phyloP scores from a whole-genome alignment of 2,329 filamentous ascomycete species.

The Hansfordia pulvinata region DNA sequence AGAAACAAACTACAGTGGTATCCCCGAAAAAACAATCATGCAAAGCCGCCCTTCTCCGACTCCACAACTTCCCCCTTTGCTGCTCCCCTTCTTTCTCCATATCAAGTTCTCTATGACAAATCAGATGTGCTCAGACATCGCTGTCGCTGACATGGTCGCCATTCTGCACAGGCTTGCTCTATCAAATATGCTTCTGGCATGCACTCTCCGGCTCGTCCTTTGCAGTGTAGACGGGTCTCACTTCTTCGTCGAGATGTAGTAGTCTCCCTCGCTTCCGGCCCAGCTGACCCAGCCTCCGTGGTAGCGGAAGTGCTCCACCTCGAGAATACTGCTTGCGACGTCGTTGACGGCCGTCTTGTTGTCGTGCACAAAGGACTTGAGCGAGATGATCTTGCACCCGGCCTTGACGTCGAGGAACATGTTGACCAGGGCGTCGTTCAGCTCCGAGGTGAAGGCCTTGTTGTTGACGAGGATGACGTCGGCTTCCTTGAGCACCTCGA shows the following conservation, averaged over 20 bases:
- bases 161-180: too few species aligned
- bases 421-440: constrained; percentile 74
- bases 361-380: constrained; percentile 81
- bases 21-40: too few species aligned
- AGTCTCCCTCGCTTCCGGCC: constrained; percentile 72
- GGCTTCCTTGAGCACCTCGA: constrained; percentile 62
- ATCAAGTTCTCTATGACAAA: constrained; percentile 5
- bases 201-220: constrained; percentile 5
- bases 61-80: too few species aligned
- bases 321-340: constrained; percentile 68
- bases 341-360: constrained; percentile 67
- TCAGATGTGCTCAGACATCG: constrained; percentile 1
- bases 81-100: too few species aligned
- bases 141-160: constrained; percentile 2
- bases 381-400: constrained; percentile 77
- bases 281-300: constrained; percentile 75
- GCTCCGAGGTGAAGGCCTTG: constrained; percentile 78
- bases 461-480: constrained; percentile 98
- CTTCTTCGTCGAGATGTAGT: constrained; percentile 79
- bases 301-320: constrained; percentile 52
- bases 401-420: constrained; percentile 91
- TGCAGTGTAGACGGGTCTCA: constrained; percentile 13
- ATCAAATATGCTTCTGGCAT: not conserved
- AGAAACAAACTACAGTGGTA: too few species aligned
- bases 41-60: too few species aligned